Evolutionary conservation across 2,329 filamentous ascomycete genomes (phyloP).

Genomic region (Fusarium miscanthi): DNA sequence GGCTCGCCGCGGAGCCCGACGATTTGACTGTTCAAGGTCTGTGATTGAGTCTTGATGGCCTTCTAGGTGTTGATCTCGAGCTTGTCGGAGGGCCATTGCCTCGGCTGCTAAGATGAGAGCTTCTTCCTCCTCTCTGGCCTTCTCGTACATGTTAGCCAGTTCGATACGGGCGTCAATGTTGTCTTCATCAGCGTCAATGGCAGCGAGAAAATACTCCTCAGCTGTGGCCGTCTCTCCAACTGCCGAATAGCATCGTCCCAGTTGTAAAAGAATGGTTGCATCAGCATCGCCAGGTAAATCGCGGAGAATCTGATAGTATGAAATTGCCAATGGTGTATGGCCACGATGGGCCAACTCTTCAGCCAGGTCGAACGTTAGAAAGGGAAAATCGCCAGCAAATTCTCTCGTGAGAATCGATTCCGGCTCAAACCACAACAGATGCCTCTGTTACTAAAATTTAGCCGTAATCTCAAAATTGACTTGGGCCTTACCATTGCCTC

Average conservation of each 20-base stretch:
- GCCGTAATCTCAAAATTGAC: conserved; percentile 1
- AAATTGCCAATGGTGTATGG: conserved; percentile 56
- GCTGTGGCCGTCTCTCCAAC: conserved; percentile 74
- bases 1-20: conserved; percentile 24
- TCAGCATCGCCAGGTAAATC: conserved; percentile 61
- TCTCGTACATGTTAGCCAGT: conserved; percentile 87
- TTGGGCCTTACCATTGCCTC: conserved; percentile 76
- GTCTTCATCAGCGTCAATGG: conserved; percentile 76
- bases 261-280: conserved; percentile 62
- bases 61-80: conserved; percentile 48
- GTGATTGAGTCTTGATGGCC: conserved; percentile 1
- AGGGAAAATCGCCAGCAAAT: conserved; percentile 73
- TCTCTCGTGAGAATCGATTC: conserved; percentile 59
- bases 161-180: conserved; percentile 82
- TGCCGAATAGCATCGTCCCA: conserved; percentile 76
- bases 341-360: conserved; percentile 54
- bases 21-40: conserved; percentile 2
- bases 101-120: conserved; percentile 83
- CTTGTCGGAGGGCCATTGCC: conserved; percentile 72
- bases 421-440: conserved; percentile 77
- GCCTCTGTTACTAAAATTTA: conserved; percentile 57
- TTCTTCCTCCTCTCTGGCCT: conserved; percentile 76
- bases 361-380: conserved; percentile 79
- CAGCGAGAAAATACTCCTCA: conserved; percentile 79
- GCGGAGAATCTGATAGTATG: conserved; percentile 67